Percentiles rank a stretch among this genome's conserved stretches.
Conservation (phyloP, 768 basidiomycete genomes). For the Lentinula sp. region DNA sequence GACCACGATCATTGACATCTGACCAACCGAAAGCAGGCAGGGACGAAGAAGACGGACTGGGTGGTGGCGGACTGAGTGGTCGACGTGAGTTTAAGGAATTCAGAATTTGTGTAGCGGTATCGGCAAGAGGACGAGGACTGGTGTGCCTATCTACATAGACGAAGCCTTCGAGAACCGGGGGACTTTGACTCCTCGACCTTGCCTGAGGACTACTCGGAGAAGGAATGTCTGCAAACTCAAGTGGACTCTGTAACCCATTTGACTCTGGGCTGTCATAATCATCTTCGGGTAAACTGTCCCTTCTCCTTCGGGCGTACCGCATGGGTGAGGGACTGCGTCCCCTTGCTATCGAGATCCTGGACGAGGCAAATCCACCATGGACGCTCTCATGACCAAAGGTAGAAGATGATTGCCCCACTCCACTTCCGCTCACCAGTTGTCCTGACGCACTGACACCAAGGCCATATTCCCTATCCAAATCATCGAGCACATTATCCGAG, state of each 20-base stretch:
- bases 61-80: neutral
- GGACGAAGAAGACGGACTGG: neutral
- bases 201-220: neutral
- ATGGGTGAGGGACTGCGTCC: slow-evolving; percentile 3
- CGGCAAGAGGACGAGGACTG: neutral
- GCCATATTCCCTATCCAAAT: neutral
- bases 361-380: neutral
- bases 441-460: neutral
- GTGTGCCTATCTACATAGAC: neutral
- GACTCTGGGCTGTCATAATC: neutral
- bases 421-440: neutral
- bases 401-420: neutral
- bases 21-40: neutral
- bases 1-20: neutral
- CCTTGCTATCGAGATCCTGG: neutral
- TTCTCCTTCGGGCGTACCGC: slow-evolving; percentile 1
- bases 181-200: neutral
- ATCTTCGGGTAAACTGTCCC: slow-evolving; percentile 3
- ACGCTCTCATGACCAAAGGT: neutral
- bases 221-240: neutral
- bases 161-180: neutral
- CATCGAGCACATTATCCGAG: neutral
- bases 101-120: neutral
- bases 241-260: neutral
- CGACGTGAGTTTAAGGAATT: neutral